These are phyloP conservation scores for Talaromyces sp. DNA, from an alignment of 2,329 filamentous ascomycete species.

Conservation along the genomic window DNA sequence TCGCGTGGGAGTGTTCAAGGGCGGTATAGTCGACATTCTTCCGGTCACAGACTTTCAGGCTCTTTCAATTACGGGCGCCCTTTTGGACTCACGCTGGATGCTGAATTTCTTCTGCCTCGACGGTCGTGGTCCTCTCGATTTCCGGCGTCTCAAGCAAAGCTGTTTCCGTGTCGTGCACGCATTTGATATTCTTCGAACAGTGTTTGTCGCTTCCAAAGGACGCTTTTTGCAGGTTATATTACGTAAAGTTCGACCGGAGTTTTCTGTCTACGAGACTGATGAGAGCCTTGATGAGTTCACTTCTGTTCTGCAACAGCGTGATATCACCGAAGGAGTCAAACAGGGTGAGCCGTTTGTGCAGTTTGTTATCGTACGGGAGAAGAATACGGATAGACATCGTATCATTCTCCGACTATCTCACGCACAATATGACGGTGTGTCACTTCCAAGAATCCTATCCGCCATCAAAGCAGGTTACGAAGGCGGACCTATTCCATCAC, in stretches of 20 bases:
- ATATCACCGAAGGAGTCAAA: slow-evolving; percentile 55
- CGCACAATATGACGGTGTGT: slow-evolving; percentile 68
- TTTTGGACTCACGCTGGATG: slow-evolving; percentile 41
- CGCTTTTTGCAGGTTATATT: slow-evolving; percentile 59
- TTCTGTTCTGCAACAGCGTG: slow-evolving; percentile 53
- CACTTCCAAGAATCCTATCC: slow-evolving; percentile 58
- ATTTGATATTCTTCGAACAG: slow-evolving; percentile 64
- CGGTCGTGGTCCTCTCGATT: slow-evolving; percentile 43
- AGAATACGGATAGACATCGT: slow-evolving; percentile 45
- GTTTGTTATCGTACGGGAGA: slow-evolving; percentile 53
- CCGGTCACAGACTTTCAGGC: slow-evolving; percentile 53
- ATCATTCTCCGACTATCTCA: slow-evolving; percentile 62
- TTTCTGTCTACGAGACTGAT: slow-evolving; percentile 54
- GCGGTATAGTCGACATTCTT: slow-evolving; percentile 55
- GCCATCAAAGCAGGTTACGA: slow-evolving; percentile 58
- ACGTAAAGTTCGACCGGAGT: slow-evolving; percentile 50
- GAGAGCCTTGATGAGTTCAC: slow-evolving; percentile 51
- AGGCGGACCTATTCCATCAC: slow-evolving; percentile 38
- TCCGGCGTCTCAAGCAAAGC: slow-evolving; percentile 45
- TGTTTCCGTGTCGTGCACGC: slow-evolving; percentile 53
- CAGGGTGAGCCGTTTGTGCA: slow-evolving; percentile 61
- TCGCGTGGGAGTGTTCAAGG: slow-evolving; percentile 50
- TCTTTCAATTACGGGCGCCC: slow-evolving; percentile 35
- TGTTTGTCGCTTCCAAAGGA: slow-evolving; percentile 56
- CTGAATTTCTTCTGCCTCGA: slow-evolving; percentile 59